phyloP scores from a whole-genome alignment of 768 basidiomycete species.

The Russula vinacea region DNA sequence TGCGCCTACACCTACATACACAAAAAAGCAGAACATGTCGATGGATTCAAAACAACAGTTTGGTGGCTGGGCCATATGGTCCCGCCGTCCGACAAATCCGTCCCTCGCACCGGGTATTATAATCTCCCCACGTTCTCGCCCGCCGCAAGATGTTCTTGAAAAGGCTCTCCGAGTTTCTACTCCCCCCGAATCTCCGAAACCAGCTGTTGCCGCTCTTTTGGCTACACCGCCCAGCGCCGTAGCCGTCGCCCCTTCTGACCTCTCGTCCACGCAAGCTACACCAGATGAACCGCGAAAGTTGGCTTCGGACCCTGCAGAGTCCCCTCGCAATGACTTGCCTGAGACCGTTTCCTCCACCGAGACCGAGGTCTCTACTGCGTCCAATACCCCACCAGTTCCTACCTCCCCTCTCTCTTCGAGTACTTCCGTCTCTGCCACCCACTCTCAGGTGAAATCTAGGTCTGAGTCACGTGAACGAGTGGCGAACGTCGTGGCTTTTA shows the following conservation, averaged over 20 bases:
- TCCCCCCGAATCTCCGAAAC: slow-evolving; percentile 40
- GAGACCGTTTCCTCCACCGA: slow-evolving; percentile 48
- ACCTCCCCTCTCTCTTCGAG: slow-evolving; percentile 58
- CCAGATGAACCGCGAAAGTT: slow-evolving; percentile 8
- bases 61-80: slow-evolving; percentile 63
- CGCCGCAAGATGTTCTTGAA: slow-evolving; percentile 56
- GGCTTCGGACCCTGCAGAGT: slow-evolving; percentile 21
- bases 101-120: slow-evolving; percentile 65
- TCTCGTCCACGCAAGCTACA: slow-evolving; percentile 4
- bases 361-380: slow-evolving; percentile 51
- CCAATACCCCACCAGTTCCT: slow-evolving; percentile 44
- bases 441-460: slow-evolving; percentile 32
- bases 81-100: slow-evolving; percentile 64
- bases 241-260: slow-evolving; percentile 3
- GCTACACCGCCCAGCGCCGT: background rate
- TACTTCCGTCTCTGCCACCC: slow-evolving; percentile 52
- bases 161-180: slow-evolving; percentile 53
- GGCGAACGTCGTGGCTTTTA: background rate
- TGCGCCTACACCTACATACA: slow-evolving; percentile 6
- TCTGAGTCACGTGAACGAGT: slow-evolving; percentile 7
- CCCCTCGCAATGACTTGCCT: slow-evolving; percentile 33
- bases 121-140: slow-evolving; percentile 60
- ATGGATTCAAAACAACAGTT: slow-evolving; percentile 8
- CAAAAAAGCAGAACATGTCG: background rate
- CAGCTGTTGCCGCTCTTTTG: slow-evolving; percentile 8